phyloP scores from a whole-genome alignment of 2,329 filamentous ascomycete species.

The Thelonectria rubi region DNA sequence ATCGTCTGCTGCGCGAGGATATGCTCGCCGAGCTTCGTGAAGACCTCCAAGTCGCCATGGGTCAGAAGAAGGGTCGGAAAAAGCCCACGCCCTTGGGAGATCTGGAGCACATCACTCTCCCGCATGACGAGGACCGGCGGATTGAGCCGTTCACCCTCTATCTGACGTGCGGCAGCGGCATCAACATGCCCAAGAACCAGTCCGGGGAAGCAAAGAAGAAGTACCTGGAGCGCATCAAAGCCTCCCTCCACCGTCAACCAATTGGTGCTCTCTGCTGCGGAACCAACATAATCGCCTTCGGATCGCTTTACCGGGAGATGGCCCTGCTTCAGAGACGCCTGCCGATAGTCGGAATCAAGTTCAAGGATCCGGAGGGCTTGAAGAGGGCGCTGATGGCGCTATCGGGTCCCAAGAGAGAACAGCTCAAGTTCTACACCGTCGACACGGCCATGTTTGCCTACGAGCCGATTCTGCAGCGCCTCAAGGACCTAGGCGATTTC shows the following conservation, averaged over 20 bases:
- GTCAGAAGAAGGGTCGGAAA: conserved; percentile 56
- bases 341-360: conserved; percentile 61
- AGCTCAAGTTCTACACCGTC: conserved; percentile 63
- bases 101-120: conserved; percentile 51
- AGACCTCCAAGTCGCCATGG: conserved; percentile 62
- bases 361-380: conserved; percentile 58
- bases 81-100: conserved; percentile 51
- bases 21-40: conserved; percentile 73
- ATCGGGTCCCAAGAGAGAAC: conserved; percentile 32
- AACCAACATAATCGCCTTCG: conserved; percentile 67
- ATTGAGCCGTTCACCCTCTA: conserved; percentile 50
- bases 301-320: conserved; percentile 62
- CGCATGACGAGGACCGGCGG: conserved; percentile 45
- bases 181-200: conserved; percentile 53
- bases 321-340: conserved; percentile 53
- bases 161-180: conserved; percentile 53
- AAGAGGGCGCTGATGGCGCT: conserved; percentile 57
- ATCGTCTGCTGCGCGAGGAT: conserved; percentile 75
- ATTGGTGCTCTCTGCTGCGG: conserved; percentile 68
- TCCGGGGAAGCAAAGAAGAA: conserved; percentile 48
- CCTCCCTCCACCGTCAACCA: conserved; percentile 66
- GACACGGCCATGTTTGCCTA: conserved; percentile 75
- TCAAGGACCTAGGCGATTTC: conserved; percentile 65
- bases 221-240: conserved; percentile 57
- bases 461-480: conserved; percentile 69